A percentile compares a stretch with the other conserved stretches of the same genome.
Conservation (phyloP, 257 asterid genomes). For the Echites panduratus region DNA sequence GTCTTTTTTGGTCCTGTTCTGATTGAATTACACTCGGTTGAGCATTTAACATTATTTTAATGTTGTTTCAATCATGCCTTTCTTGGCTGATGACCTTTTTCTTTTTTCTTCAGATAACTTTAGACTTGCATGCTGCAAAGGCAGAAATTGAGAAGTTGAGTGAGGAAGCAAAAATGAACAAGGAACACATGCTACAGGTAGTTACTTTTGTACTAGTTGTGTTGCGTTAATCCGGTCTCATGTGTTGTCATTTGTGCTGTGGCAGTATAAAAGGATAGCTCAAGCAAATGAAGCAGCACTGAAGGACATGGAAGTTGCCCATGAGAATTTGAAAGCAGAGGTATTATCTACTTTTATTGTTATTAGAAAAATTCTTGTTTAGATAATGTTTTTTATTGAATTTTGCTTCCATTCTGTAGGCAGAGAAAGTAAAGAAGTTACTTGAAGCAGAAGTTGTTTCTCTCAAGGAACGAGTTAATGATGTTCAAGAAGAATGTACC, state of each 20-base stretch:
- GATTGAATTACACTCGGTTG: not conserved
- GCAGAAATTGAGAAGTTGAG: constrained; percentile 57
- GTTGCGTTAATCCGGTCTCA: not conserved
- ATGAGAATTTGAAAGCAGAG: constrained; percentile 61
- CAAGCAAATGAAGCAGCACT: constrained; percentile 80
- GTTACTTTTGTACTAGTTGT: not conserved
- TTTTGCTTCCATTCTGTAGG: constrained; percentile 31
- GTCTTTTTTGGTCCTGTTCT: not conserved
- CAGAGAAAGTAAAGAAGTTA: constrained; percentile 50
- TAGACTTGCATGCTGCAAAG: constrained; percentile 29
- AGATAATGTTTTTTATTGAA: constrained; percentile 3
- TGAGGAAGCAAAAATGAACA: constrained; percentile 61
- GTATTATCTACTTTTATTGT: constrained; percentile 25
- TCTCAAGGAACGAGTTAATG: constrained; percentile 44
- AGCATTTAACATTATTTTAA: not conserved
- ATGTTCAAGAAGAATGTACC: constrained; percentile 57
- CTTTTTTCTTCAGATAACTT: constrained; percentile 30
- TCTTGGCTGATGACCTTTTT: not conserved
- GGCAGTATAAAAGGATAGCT: constrained; percentile 86
- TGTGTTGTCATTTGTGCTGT: constrained; percentile 26
- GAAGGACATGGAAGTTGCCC: constrained; percentile 56
- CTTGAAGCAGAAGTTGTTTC: constrained; percentile 56
- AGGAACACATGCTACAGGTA: constrained; percentile 89
- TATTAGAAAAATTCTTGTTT: constrained; percentile 3
- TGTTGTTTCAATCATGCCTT: not conserved